Evolutionary conservation across 2,329 filamentous ascomycete genomes (phyloP).

Genomic region (Alternaria metachromatica): DNA sequence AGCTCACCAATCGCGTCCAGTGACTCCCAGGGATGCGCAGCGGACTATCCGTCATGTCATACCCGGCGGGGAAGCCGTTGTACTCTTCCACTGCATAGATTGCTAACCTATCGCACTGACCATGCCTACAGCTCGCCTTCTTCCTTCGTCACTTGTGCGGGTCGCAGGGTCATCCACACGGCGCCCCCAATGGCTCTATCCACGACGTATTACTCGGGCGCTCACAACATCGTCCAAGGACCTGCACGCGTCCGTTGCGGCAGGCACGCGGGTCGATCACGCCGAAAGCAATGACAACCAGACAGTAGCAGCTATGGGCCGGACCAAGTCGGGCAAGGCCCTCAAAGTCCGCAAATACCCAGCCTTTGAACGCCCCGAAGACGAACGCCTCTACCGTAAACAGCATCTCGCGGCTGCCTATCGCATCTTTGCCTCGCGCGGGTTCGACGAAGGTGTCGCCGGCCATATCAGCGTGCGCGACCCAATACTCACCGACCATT

Average conservation of each 20-base stretch:
- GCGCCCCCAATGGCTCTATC: background rate
- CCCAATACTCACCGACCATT: slow-evolving; percentile 42
- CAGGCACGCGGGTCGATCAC: slow-evolving; percentile 34
- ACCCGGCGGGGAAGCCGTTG: slow-evolving; percentile 1
- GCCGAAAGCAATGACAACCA: slow-evolving; percentile 51
- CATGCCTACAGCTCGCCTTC: slow-evolving; percentile 16
- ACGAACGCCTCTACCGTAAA: slow-evolving; percentile 53
- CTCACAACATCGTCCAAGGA: slow-evolving; percentile 20
- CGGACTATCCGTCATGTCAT: background rate
- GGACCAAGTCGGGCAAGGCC: slow-evolving; percentile 53
- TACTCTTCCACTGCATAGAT: background rate
- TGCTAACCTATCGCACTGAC: slow-evolving; percentile 8
- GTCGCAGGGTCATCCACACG: background rate
- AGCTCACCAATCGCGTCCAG: background rate
- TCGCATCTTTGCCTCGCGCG: slow-evolving; percentile 46
- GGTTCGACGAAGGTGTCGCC: slow-evolving; percentile 52
- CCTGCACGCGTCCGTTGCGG: slow-evolving; percentile 23
- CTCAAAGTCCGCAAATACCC: slow-evolving; percentile 57
- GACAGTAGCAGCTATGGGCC: slow-evolving; percentile 55
- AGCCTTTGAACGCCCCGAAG: slow-evolving; percentile 47
- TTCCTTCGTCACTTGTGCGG: background rate
- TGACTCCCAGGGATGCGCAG: background rate
- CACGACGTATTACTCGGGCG: background rate
- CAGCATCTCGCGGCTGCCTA: slow-evolving; percentile 57
- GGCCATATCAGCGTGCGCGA: slow-evolving; percentile 56